Evolutionary conservation across 1,139 yeast species (phyloP).

Genomic region (Torulaspora globosa): DNA sequence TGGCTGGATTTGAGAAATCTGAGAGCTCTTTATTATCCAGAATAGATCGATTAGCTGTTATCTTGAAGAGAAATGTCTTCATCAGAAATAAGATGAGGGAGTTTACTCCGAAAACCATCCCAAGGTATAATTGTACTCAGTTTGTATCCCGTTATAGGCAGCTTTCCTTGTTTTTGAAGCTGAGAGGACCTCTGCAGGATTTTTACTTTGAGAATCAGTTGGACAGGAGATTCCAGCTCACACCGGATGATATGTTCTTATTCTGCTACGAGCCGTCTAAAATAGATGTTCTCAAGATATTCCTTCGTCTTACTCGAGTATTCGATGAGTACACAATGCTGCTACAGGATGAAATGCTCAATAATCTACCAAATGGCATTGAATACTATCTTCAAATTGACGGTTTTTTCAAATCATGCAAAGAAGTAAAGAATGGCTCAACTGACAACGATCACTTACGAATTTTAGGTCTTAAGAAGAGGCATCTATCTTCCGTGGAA

Average conservation of each 20-base stretch:
- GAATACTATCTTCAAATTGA: conserved; percentile 14
- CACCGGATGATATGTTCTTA: conserved; percentile 11
- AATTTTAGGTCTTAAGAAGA: conserved; percentile 11
- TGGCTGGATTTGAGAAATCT: conserved; percentile 10
- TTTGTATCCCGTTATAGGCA: conserved; percentile 13
- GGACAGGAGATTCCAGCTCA: conserved; percentile 8
- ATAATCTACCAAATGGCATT: conserved; percentile 11
- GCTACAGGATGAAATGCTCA: conserved; percentile 11
- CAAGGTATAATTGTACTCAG: conserved; percentile 7
- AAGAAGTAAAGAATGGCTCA: conserved; percentile 13
- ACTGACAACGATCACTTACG: conserved; percentile 11
- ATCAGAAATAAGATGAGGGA: conserved; percentile 11
- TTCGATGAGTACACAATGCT: conserved; percentile 12
- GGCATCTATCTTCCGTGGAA: conserved; percentile 10
- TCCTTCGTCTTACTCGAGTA: conserved; percentile 11
- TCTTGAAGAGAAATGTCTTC: conserved; percentile 4
- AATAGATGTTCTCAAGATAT: conserved; percentile 8
- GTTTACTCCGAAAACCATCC: conserved; percentile 10
- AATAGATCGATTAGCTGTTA: conserved; percentile 13
- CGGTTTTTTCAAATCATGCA: conserved; percentile 13
- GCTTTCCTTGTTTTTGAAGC: conserved; percentile 11
- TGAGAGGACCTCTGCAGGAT: conserved; percentile 2
- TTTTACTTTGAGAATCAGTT: conserved; percentile 12
- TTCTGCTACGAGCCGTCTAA: conserved; percentile 14
- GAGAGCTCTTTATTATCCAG: conserved; percentile 11